These are phyloP conservation scores for Cucurbita maxima DNA, from an alignment of 306 rosid genomes.

Conservation along the genomic window DNA sequence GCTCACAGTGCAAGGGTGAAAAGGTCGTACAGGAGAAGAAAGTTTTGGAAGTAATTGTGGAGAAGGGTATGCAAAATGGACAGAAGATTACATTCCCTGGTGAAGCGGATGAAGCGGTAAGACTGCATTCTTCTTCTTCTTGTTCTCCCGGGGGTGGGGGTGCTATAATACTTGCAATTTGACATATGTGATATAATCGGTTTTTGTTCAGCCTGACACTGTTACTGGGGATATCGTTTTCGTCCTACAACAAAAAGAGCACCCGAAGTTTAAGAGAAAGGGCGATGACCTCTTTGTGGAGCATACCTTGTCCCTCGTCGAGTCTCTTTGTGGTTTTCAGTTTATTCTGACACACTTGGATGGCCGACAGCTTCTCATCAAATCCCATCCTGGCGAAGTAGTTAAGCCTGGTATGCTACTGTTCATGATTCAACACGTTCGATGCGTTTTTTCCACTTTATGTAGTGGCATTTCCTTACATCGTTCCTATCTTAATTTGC, in stretches of 20 bases:
- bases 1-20: slow-evolving; percentile 79
- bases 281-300: slow-evolving; percentile 68
- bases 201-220: slow-evolving; percentile 74
- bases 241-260: slow-evolving; percentile 85
- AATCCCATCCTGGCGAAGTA: slow-evolving; percentile 79
- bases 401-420: slow-evolving; percentile 67
- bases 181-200: too few species aligned
- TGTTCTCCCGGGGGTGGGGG: not conserved
- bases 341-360: slow-evolving; percentile 69
- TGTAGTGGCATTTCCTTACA: not conserved
- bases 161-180: not conserved
- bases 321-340: slow-evolving; percentile 91
- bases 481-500: not conserved
- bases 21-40: slow-evolving; percentile 93
- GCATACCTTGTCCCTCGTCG: slow-evolving; percentile 63
- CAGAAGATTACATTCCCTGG: slow-evolving; percentile 89
- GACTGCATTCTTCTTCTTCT: not conserved
- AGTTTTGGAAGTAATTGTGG: slow-evolving; percentile 76
- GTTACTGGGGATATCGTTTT: slow-evolving; percentile 88
- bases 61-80: slow-evolving; percentile 91
- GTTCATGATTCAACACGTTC: not conserved
- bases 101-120: slow-evolving; percentile 95
- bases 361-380: slow-evolving; percentile 79
- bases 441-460: not conserved
- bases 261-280: slow-evolving; percentile 76